Base-by-base conservation (phyloP, 495 filamentous ascomycete genomes). In the Podospora sp. region DNA sequence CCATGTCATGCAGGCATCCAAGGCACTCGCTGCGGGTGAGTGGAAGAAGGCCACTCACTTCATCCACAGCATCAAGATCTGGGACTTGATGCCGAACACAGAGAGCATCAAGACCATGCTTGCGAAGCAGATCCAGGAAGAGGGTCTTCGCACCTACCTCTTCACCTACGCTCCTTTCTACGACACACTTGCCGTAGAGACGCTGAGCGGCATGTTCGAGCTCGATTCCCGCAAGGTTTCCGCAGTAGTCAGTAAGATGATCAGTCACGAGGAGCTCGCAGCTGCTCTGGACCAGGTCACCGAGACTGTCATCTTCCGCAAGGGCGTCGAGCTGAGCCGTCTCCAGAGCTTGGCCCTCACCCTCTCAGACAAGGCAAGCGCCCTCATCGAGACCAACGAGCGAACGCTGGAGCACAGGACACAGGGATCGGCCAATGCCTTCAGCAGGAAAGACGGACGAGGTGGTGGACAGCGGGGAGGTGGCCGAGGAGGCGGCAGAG, bases 111-210 rank as follows among this genome's bases (percentile, higher is more conserved):
- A 98, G 89, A 81, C 86, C 62, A 97, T 98, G 94, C 90, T 99
- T 29, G 90, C 93, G 29, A 91, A 92, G 76, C 95, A 98, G 83
- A 97, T 97, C 70, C 96, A 99, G 80, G 95, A 98, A 77, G 96
- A 98, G 83, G 95, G 95, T 66, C 87, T 99, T 60, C 87, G 96
- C 63, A 99, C 95, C 60, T 99, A 99, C 80, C 92, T 99, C 72
- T 98, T 99, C 87, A 99, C 95, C 62, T 99, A 99, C 79, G 95
- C 95, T 51, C 95, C 95, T 60, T 99, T 94, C 86, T 99, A 99
- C 83, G 95, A 98, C 79, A 99, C 95, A 36, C 87, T 99, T 60
- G 89, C 92, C 67, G 84, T 98, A 74, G 81, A 83, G 67, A 93
- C 92, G 1, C 85, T 99, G 62, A 90, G 92, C 56, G 86, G 83